phyloP scores from a whole-genome alignment of 345 rosid genomes.

The Aquilaria malaccensis region DNA sequence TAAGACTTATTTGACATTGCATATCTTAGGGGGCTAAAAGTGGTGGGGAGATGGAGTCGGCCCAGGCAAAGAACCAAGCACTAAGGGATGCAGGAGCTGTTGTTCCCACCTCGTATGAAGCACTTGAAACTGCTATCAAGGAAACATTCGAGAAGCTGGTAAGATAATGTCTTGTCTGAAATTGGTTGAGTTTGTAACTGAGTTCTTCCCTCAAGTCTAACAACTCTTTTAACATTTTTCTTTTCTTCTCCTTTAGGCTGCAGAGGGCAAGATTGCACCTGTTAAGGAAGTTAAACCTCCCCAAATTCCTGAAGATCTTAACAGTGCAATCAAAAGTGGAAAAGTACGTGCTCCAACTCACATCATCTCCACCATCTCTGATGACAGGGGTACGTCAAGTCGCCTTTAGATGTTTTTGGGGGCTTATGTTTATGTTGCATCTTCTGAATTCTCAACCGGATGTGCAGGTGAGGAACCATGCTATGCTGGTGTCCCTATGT shows the following conservation, averaged over 20 bases:
- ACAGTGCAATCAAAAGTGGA: slow-evolving; percentile 84
- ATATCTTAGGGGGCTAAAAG: slow-evolving; percentile 88
- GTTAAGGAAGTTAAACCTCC: slow-evolving; percentile 83
- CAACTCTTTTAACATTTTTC: neutral
- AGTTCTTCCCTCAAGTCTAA: slow-evolving; percentile 4
- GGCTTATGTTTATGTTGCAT: slow-evolving; percentile 1
- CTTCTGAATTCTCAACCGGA: slow-evolving; percentile 3
- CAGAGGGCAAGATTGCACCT: slow-evolving; percentile 63
- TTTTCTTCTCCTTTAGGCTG: slow-evolving; percentile 37
- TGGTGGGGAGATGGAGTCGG: slow-evolving; percentile 97
- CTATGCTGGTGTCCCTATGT: slow-evolving; percentile 98
- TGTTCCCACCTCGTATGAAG: slow-evolving; percentile 92
- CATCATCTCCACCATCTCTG: slow-evolving; percentile 92
- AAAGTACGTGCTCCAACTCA: slow-evolving; percentile 98
- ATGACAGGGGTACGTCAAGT: slow-evolving; percentile 66
- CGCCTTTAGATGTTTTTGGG: neutral
- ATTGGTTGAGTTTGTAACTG: neutral
- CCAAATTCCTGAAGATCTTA: slow-evolving; percentile 96
- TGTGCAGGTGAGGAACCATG: slow-evolving; percentile 93
- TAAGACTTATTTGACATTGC: slow-evolving; percentile 9
- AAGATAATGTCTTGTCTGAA: slow-evolving; percentile 18
- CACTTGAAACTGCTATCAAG: slow-evolving; percentile 65
- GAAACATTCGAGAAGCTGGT: slow-evolving; percentile 91
- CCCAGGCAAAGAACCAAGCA: slow-evolving; percentile 98
- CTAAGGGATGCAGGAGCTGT: slow-evolving; percentile 77